Conservation (phyloP, 2,329 filamentous ascomycete genomes). For the Bretziella fagacearum region DNA sequence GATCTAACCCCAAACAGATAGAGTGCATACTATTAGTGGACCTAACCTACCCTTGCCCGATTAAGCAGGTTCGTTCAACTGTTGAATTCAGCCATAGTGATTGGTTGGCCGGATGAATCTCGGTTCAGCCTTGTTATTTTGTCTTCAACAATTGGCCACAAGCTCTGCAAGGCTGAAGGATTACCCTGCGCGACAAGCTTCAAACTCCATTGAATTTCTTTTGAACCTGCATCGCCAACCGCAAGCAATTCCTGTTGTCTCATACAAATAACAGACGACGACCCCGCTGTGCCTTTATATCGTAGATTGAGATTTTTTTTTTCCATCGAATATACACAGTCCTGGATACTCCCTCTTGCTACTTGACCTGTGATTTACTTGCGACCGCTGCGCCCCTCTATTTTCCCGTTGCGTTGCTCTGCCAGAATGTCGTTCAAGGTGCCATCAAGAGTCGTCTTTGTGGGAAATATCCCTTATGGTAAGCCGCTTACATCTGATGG, state of each 20-base stretch:
- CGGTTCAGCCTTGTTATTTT: constrained; percentile 6
- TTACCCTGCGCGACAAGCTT: not conserved
- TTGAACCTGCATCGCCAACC: not conserved
- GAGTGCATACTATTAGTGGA: not conserved
- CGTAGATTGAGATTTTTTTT: too few species aligned
- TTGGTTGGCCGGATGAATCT: not conserved
- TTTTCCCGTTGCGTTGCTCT: not conserved
- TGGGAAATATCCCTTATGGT: constrained; percentile 77
- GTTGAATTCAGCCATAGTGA: not conserved
- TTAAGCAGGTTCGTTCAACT: not conserved
- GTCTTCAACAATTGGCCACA: constrained; percentile 5
- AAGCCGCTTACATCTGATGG: too few species aligned
- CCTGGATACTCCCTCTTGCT: too few species aligned
- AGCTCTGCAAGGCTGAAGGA: constrained; percentile 10
- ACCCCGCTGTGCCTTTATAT: too few species aligned
- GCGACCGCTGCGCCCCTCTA: not conserved
- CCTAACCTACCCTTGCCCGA: not conserved
- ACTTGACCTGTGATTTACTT: not conserved
- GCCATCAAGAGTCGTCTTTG: constrained; percentile 64
- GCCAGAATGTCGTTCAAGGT: constrained; percentile 52
- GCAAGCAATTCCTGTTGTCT: not conserved
- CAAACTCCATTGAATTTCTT: not conserved
- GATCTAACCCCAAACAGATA: not conserved
- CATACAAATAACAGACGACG: too few species aligned
- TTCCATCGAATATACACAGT: too few species aligned